These are phyloP conservation scores for Xerocomus minutiporus DNA, from an alignment of 1,284 basidiomycete species.

Conservation along the genomic window DNA sequence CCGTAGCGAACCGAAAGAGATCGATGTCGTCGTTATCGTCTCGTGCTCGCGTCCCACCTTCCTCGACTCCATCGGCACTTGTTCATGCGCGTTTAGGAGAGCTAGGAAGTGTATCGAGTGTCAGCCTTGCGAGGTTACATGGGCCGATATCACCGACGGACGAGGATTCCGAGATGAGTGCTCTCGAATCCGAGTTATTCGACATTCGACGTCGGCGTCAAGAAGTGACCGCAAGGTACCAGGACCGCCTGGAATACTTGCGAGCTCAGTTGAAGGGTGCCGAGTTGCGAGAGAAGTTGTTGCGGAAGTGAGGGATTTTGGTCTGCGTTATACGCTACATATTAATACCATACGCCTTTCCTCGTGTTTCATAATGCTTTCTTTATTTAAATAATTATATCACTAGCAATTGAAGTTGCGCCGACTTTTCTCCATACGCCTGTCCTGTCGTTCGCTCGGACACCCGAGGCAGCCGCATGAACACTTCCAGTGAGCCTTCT, in stretches of 20 bases:
- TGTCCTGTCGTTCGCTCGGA: neutral
- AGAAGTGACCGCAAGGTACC: conserved; percentile 62
- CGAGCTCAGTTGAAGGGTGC: conserved; percentile 68
- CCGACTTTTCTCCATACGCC: neutral
- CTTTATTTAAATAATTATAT: conserved; percentile 10
- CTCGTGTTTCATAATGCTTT: conserved; percentile 14
- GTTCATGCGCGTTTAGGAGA: conserved; percentile 25
- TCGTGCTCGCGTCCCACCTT: conserved; percentile 28
- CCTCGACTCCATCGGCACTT: conserved; percentile 16
- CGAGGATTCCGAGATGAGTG: conserved; percentile 32
- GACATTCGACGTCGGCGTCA: conserved; percentile 59
- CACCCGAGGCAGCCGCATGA: conserved; percentile 3
- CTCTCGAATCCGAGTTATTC: conserved; percentile 42
- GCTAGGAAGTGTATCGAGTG: conserved; percentile 43
- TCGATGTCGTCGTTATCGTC: conserved; percentile 50
- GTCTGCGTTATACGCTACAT: neutral
- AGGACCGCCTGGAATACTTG: conserved; percentile 62
- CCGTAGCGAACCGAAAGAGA: conserved; percentile 38
- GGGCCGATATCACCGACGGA: conserved; percentile 47
- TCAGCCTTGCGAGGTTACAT: conserved; percentile 44
- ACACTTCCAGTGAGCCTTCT: conserved; percentile 6
- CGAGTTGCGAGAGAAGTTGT: conserved; percentile 66
- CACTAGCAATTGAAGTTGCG: neutral
- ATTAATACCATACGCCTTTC: neutral
- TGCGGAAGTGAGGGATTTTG: conserved; percentile 42